These are phyloP conservation scores for Helianthus annuus DNA, from an alignment of 129 eudicot genomes.

Conservation along the genomic window HanXRQr2.0-SUNRISE NC_035435.2:95151728-95152227, in stretches of 20 bases:
- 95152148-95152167: conserved; percentile 49
- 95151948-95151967: neutral
- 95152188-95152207: neutral
- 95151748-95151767: neutral
- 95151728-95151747: neutral
- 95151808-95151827: neutral
- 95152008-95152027: no score
- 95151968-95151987: no score
- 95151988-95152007: no score
- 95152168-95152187: conserved; percentile 47
- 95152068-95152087: conserved; percentile 2
- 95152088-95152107: conserved; percentile 20
- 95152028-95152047: no score
- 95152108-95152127: conserved; percentile 54
- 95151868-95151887: neutral
- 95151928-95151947: conserved; percentile 26
- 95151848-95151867: neutral
- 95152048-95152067: no score
- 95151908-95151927: conserved; percentile 24
- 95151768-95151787: no score
- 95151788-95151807: conserved; percentile 4
- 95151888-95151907: neutral
- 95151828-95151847: neutral
- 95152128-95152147: conserved; percentile 64
- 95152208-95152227: no score